Percentiles rank a stretch among this genome's conserved stretches.
Conservation (phyloP, 805 yeast genomes). For the Cyberlindnera xylosilytica region DNA sequence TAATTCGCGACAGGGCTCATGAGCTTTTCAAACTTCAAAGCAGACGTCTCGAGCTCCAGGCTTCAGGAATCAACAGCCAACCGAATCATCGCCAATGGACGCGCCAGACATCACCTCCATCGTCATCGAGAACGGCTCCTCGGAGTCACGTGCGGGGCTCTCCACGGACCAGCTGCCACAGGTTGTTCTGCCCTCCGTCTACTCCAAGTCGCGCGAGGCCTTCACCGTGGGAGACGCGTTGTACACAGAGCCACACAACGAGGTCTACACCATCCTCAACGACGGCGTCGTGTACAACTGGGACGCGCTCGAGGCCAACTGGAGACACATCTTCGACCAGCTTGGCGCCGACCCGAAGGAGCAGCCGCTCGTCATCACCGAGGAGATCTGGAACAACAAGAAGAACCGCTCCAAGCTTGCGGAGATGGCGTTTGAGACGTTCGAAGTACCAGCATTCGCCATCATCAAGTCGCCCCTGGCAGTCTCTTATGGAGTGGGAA, state of each 20-base stretch:
- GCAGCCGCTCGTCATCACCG: constrained; percentile 60
- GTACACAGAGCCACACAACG: constrained; percentile 28
- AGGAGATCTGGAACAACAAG: constrained; percentile 67
- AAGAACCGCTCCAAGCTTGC: constrained; percentile 54
- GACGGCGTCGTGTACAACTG: constrained; percentile 69
- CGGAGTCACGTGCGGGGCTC: constrained; percentile 66
- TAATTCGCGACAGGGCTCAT: too few species aligned
- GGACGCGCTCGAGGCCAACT: constrained; percentile 63
- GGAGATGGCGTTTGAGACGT: constrained; percentile 71
- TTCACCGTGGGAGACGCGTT: constrained; percentile 48
- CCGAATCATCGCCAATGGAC: constrained; percentile 7
- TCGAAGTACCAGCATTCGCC: constrained; percentile 74
- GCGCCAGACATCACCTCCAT: constrained; percentile 47
- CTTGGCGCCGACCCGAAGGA: constrained; percentile 55
- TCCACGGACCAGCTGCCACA: constrained; percentile 63
- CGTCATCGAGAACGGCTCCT: constrained; percentile 67
- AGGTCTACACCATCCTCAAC: constrained; percentile 52
- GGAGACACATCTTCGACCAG: constrained; percentile 60
- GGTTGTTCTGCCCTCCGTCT: constrained; percentile 53
- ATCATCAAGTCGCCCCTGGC: constrained; percentile 76
- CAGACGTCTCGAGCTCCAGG: too few species aligned
- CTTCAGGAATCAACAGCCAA: too few species aligned
- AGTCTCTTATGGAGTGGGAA: constrained; percentile 73
- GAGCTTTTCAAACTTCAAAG: background rate
- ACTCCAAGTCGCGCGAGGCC: constrained; percentile 35